Evolutionary conservation across 192 early-diverging fungal species (phyloP).

Genomic region (Coemansia sp.): DNA sequence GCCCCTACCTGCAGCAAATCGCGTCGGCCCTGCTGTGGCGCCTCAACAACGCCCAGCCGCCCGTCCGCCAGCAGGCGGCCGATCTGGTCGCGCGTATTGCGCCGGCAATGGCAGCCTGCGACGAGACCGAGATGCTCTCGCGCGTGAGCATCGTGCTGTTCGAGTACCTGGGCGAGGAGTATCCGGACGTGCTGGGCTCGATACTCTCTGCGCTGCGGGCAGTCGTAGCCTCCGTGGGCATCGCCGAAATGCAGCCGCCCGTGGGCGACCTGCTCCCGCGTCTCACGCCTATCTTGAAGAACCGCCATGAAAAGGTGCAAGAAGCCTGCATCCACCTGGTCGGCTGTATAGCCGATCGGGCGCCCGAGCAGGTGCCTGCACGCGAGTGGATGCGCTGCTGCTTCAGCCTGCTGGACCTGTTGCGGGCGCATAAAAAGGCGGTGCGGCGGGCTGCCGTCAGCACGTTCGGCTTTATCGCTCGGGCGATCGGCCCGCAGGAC

Average conservation of each 20-base stretch:
- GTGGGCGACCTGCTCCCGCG: slow-evolving; percentile 96
- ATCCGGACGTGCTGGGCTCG: slow-evolving; percentile 95
- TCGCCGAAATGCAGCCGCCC: slow-evolving; percentile 97
- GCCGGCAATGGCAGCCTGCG: slow-evolving; percentile 89
- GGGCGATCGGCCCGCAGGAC: slow-evolving; percentile 99
- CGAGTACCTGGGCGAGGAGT: slow-evolving; percentile 99
- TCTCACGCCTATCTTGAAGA: slow-evolving; percentile 96
- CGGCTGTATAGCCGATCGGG: slow-evolving; percentile 97
- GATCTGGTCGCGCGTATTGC: slow-evolving; percentile 94
- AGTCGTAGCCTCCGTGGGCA: slow-evolving; percentile 98
- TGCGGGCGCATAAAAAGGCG: slow-evolving; percentile 93
- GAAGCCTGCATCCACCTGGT: slow-evolving; percentile 94
- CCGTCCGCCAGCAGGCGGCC: slow-evolving; percentile 95
- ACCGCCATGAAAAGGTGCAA: slow-evolving; percentile 94
- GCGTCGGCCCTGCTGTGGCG: slow-evolving; percentile 93
- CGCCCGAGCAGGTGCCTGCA: slow-evolving; percentile 91
- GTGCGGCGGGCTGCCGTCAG: slow-evolving; percentile 95
- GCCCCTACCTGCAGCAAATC: slow-evolving; percentile 93
- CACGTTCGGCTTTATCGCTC: slow-evolving; percentile 99
- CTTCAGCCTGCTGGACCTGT: slow-evolving; percentile 94
- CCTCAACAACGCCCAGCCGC: slow-evolving; percentile 94
- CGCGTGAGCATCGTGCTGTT: slow-evolving; percentile 91
- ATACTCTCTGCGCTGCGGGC: slow-evolving; percentile 88
- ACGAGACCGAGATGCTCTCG: slow-evolving; percentile 92
- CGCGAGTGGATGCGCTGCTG: slow-evolving; percentile 99